These are phyloP conservation scores for Lobosporangium transversale DNA, from an alignment of 192 early-diverging fungal species.

Conservation along the genomic window DNA sequence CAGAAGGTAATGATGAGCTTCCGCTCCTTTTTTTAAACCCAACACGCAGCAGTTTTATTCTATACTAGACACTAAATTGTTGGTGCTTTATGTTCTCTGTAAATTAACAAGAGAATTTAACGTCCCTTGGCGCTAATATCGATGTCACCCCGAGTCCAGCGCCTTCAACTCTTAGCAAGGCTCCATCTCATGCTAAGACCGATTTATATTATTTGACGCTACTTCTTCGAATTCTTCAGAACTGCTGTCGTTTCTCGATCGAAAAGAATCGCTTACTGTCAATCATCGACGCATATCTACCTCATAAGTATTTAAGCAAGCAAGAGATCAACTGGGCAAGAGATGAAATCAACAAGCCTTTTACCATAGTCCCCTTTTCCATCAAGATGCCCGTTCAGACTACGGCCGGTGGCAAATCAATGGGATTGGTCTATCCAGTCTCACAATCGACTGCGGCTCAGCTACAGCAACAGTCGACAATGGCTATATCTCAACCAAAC, in stretches of 20 bases:
- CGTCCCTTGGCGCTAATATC: neutral
- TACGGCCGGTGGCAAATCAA: neutral
- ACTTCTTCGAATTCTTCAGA: slow-evolving; percentile 33
- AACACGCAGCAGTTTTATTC: too few species aligned
- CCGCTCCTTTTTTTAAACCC: too few species aligned
- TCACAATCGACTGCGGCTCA: neutral
- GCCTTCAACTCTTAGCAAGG: slow-evolving; percentile 14
- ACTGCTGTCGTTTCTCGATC: slow-evolving; percentile 46
- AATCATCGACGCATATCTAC: slow-evolving; percentile 18
- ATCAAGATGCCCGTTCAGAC: slow-evolving; percentile 23
- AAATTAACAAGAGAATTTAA: too few species aligned
- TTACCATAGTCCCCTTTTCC: slow-evolving; percentile 30
- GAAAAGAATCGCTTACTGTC: slow-evolving; percentile 13
- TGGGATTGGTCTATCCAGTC: slow-evolving; percentile 7
- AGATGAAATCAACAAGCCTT: slow-evolving; percentile 19
- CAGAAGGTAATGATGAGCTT: slow-evolving; percentile 8
- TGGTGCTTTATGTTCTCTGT: too few species aligned
- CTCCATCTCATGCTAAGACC: slow-evolving; percentile 6
- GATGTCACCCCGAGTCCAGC: neutral
- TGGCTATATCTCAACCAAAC: neutral
- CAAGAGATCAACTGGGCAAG: slow-evolving; percentile 22
- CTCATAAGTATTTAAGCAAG: slow-evolving; percentile 18
- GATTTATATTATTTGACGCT: slow-evolving; percentile 30
- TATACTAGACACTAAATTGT: too few species aligned
- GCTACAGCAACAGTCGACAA: neutral